phyloP scores from a whole-genome alignment of 805 yeast genomes.

The Lachancea dasiensis region DNA sequence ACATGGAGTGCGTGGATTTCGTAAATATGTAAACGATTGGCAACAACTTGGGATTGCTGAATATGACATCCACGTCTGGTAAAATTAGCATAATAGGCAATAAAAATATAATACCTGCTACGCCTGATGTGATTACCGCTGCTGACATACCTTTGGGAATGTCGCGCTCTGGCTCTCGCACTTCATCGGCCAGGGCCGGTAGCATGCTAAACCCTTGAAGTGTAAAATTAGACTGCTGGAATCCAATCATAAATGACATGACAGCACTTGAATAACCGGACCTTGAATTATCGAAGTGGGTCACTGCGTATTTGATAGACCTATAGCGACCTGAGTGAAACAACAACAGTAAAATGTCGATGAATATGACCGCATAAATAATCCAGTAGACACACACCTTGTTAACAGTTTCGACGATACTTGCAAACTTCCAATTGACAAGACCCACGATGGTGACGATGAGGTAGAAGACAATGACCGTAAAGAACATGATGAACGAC shows the following conservation, averaged over 20 bases:
- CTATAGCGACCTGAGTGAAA: slow-evolving; percentile 52
- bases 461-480: slow-evolving; percentile 50
- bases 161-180: slow-evolving; percentile 62
- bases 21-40: slow-evolving; percentile 77
- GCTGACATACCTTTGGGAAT: slow-evolving; percentile 69
- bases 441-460: slow-evolving; percentile 56
- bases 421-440: slow-evolving; percentile 55
- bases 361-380: slow-evolving; percentile 58
- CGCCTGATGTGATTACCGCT: slow-evolving; percentile 56
- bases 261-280: slow-evolving; percentile 67
- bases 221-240: slow-evolving; percentile 73
- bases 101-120: slow-evolving; percentile 68
- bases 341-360: slow-evolving; percentile 55
- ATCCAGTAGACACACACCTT: slow-evolving; percentile 72
- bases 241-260: slow-evolving; percentile 68
- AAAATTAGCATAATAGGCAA: slow-evolving; percentile 65
- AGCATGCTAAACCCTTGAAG: slow-evolving; percentile 79
- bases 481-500: slow-evolving; percentile 45
- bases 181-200: slow-evolving; percentile 79
- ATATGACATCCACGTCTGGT: slow-evolving; percentile 53
- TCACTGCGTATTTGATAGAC: slow-evolving; percentile 51
- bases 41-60: slow-evolving; percentile 60
- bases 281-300: slow-evolving; percentile 62
- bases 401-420: slow-evolving; percentile 56
- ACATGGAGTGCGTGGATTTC: slow-evolving; percentile 57